These are phyloP conservation scores for Fusarium sp. DNA, from an alignment of 2,329 filamentous ascomycete genomes.

Conservation along the genomic window DNA sequence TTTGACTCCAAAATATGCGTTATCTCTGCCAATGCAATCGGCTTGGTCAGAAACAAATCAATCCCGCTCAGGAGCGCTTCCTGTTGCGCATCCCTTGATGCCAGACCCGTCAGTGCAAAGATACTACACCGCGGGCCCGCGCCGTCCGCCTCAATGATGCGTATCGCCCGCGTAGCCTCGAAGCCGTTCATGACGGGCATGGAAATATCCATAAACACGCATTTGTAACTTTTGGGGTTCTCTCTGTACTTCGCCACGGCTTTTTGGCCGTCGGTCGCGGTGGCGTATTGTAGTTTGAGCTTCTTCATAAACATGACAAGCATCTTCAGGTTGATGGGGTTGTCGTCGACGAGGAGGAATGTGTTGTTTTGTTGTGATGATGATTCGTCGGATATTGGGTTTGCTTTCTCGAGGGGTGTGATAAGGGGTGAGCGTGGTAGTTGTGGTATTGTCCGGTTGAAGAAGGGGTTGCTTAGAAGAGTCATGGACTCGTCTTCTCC, in stretches of 20 bases:
- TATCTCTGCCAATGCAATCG: not conserved
- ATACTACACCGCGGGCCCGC: not conserved
- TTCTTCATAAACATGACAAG: conserved; percentile 13
- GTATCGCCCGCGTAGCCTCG: conserved; percentile 6
- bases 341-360: conserved; percentile 9
- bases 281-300: not conserved
- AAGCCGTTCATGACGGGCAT: conserved; percentile 13
- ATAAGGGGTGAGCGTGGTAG: not conserved
- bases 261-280: not conserved
- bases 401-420: not conserved
- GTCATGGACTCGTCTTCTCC: accelerated
- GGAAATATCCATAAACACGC: conserved; percentile 13
- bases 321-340: conserved; percentile 11
- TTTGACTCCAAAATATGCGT: not conserved
- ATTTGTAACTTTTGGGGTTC: not conserved
- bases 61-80: conserved; percentile 7
- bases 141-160: not conserved
- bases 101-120: conserved; percentile 9
- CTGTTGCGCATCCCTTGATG: conserved; percentile 1
- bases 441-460: not conserved
- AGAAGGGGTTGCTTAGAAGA: not conserved
- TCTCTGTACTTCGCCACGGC: not conserved
- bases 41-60: conserved; percentile 15
- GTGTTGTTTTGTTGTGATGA: not conserved
- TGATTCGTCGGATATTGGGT: accelerated